phyloP scores from a whole-genome alignment of 768 basidiomycete genomes.

The Fomitopsis pulvina region DNA sequence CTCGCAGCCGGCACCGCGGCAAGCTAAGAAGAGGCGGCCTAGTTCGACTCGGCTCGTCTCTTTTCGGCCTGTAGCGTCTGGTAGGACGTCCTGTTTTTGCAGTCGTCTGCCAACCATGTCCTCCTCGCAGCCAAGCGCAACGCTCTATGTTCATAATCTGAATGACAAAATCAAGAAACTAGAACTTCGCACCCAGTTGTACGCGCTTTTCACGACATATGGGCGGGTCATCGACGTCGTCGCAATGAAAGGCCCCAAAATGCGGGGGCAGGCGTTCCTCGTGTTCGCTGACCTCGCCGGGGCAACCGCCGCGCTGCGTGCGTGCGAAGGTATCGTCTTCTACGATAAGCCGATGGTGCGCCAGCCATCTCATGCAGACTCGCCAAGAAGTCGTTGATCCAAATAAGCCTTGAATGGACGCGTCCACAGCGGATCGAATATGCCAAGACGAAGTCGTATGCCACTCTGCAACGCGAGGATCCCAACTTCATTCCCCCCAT shows the following conservation, averaged over 20 bases:
- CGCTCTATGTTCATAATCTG: conserved; percentile 90
- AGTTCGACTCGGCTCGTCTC: too few species aligned
- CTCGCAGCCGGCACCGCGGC: too few species aligned
- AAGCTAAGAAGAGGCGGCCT: too few species aligned
- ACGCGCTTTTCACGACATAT: conserved; percentile 87
- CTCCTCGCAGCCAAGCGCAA: conserved; percentile 71
- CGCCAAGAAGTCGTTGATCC: conserved; percentile 22
- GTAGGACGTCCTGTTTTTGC: not conserved
- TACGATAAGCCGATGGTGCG: conserved; percentile 90
- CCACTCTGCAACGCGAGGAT: conserved; percentile 73
- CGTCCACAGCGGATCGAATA: conserved; percentile 76
- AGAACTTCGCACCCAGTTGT: conserved; percentile 77
- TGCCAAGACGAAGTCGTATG: conserved; percentile 84
- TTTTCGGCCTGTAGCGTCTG: too few species aligned
- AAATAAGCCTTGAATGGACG: conserved; percentile 12
- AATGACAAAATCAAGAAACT: conserved; percentile 91
- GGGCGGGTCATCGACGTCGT: conserved; percentile 92
- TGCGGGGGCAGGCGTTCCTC: conserved; percentile 94
- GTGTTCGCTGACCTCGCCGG: conserved; percentile 89
- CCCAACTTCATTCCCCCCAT: conserved; percentile 74
- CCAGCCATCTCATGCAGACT: conserved; percentile 16
- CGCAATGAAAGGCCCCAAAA: conserved; percentile 77
- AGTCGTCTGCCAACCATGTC: conserved; percentile 18
- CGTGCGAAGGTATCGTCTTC: conserved; percentile 87
- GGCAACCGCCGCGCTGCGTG: conserved; percentile 89